Percentiles rank a stretch among this genome's conserved stretches.
phyloP scores from a whole-genome alignment of 2,329 filamentous ascomycete genomes.

The Tolypocladium cylindrosporum region DNA sequence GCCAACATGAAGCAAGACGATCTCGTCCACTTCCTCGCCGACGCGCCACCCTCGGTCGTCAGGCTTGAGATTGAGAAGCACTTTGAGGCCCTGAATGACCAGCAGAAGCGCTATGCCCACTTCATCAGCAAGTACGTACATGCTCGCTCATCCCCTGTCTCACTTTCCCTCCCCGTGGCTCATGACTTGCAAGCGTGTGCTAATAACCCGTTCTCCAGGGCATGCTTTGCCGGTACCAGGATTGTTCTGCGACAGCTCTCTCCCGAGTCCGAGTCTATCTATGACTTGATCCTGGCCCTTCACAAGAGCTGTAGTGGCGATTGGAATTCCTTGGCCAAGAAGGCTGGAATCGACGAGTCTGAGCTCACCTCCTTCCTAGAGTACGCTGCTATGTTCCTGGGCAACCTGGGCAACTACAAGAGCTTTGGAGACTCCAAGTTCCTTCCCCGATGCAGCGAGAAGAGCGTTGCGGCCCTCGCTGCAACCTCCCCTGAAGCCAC shows the following conservation, averaged over 20 bases:
- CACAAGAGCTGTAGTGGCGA: slow-evolving; percentile 58
- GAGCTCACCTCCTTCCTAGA: slow-evolving; percentile 62
- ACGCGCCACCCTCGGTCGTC: slow-evolving; percentile 82
- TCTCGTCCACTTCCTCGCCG: slow-evolving; percentile 73
- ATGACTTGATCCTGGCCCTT: slow-evolving; percentile 67
- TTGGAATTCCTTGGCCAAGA: slow-evolving; percentile 57
- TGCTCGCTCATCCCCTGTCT: not conserved
- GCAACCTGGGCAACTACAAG: slow-evolving; percentile 79
- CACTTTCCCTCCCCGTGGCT: not conserved
- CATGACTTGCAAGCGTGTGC: not conserved
- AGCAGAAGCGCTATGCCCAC: slow-evolving; percentile 86
- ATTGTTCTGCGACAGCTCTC: slow-evolving; percentile 75
- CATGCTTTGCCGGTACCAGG: slow-evolving; percentile 66
- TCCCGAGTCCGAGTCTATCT: slow-evolving; percentile 72
- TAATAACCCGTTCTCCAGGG: slow-evolving; percentile 35
- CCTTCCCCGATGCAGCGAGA: slow-evolving; percentile 58
- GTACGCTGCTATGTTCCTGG: slow-evolving; percentile 69
- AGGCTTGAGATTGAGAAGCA: slow-evolving; percentile 85
- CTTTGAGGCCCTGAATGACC: slow-evolving; percentile 66
- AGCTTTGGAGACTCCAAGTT: slow-evolving; percentile 82
- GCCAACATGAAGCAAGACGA: slow-evolving; percentile 48
- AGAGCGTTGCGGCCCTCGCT: slow-evolving; percentile 55
- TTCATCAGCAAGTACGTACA: slow-evolving; percentile 64
- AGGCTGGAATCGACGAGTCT: slow-evolving; percentile 53
- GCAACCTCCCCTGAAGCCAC: slow-evolving; percentile 49